Evolutionary conservation across 768 basidiomycete genomes (phyloP).

Genomic region (Lyophyllum atratum): DNA sequence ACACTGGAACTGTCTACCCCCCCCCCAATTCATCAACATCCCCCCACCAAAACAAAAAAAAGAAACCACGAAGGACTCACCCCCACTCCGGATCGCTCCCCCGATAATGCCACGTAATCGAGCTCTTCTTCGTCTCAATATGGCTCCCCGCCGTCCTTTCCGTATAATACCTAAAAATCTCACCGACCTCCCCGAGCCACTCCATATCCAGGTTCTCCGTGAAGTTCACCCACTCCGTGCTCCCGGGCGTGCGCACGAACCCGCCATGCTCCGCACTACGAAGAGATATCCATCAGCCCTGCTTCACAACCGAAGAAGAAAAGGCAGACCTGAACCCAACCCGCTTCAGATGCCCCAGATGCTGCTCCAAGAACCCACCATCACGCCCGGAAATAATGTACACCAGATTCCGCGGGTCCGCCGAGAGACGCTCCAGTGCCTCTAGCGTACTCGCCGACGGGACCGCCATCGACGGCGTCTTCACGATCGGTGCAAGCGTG

Average conservation of each 20-base stretch:
- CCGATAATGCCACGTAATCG: conserved; percentile 98
- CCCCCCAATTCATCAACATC: conserved; percentile 3
- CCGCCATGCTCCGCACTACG: conserved; percentile 88
- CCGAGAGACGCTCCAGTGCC: conserved; percentile 70
- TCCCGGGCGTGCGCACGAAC: conserved; percentile 79
- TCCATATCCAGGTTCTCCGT: conserved; percentile 94
- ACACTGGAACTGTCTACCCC: conserved; percentile 81
- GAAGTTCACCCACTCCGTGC: conserved; percentile 77
- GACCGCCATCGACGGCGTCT: conserved; percentile 83
- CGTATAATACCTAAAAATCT: conserved; percentile 96
- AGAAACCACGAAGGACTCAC: conserved; percentile 54
- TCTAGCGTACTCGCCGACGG: conserved; percentile 75
- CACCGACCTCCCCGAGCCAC: conserved; percentile 95
- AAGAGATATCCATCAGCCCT: not conserved
- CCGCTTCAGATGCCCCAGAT: conserved; percentile 79
- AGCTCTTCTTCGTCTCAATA: conserved; percentile 96
- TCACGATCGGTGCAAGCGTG: conserved; percentile 96
- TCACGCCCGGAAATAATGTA: conserved; percentile 99
- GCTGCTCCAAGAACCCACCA: conserved; percentile 86
- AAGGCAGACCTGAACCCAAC: conserved; percentile 67
- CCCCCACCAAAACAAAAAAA: not conserved
- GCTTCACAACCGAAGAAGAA: not conserved
- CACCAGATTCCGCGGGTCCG: conserved; percentile 87
- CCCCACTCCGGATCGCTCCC: conserved; percentile 95
- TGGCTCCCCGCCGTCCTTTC: conserved; percentile 96